Evolutionary conservation across 2,329 filamentous ascomycete species (phyloP), one percentile per base, ranked within the genome.

Genomic region (Ambrosiella cleistominuta): DNA sequence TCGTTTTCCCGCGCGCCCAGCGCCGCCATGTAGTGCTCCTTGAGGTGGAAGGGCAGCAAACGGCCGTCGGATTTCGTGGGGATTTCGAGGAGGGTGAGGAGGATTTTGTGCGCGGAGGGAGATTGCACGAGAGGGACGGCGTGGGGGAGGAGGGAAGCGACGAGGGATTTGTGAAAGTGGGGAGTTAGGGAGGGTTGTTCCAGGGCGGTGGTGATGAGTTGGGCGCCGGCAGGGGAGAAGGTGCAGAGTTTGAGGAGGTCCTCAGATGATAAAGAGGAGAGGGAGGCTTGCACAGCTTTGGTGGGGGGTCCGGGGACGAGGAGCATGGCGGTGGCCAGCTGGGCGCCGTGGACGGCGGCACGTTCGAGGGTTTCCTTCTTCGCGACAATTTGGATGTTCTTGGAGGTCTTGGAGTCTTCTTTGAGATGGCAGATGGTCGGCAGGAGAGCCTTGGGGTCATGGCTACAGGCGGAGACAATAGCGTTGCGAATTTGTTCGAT

Each of bases 301-400:
- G 79, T 77, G 1, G 90, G 74, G 0, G 77, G 69, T 0, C 88
- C 88, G 0, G 86, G 79, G 35, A 88, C 83, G 7, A 79, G 72
- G 55, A 97, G 80, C 73, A 98, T 85, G 3, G 85, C 73, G 62
- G 93, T 83, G 7, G 86, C 83, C 36, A 98, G 77, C 52, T 95
- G 77, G 17, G 87, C 88, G 61, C 85, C 88, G 71, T 98, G 90
- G 2, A 74, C 75, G 19, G 61, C 54, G 2, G 61, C 61, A 13
- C 59, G 56, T 51, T 58, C 54, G 9, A 54, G 55, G 2, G 54
- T 47, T 40, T 36, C 55, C 38, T 62, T 62, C 19, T 44, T 35
- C 11, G 57, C 50, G 13, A 54, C 54, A 15, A 55, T 58, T 15
- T 57, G 49, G 7, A 17, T 50, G 27, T 68, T 68, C 62, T 65